Evolutionary conservation across 2,329 filamentous ascomycete species (phyloP).

Genomic region (Shiraia sp.): DNA sequence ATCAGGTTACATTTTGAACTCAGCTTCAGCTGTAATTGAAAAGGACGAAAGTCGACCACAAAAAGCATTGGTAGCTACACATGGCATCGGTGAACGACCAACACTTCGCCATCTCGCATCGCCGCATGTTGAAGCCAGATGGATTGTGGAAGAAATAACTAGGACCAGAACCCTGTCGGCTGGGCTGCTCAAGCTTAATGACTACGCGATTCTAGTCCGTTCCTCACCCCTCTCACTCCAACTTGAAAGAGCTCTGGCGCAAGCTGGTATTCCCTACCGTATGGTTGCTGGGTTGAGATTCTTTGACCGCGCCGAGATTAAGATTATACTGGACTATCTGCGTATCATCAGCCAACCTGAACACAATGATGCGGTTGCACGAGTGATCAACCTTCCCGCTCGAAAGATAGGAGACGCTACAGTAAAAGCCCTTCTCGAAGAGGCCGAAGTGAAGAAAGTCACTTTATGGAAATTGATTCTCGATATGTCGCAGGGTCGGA

Average conservation of each 20-base stretch:
- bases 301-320: conserved; percentile 89
- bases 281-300: conserved; percentile 94
- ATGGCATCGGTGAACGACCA: conserved; percentile 76
- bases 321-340: conserved; percentile 84
- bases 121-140: conserved; percentile 75
- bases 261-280: conserved; percentile 80
- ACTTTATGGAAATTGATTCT: conserved; percentile 79
- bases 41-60: conserved; percentile 81
- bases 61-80: conserved; percentile 79
- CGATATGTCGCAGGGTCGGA: conserved; percentile 57
- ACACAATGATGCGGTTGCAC: conserved; percentile 82
- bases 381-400: conserved; percentile 82
- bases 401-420: conserved; percentile 81
- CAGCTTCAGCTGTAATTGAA: conserved; percentile 84
- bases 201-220: conserved; percentile 85
- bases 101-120: conserved; percentile 76
- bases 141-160: conserved; percentile 84
- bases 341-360: conserved; percentile 81
- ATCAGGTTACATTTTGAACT: conserved; percentile 78
- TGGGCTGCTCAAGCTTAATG: conserved; percentile 70
- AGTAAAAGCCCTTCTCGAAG: conserved; percentile 71
- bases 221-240: conserved; percentile 80
- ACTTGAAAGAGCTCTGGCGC: conserved; percentile 82
- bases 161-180: conserved; percentile 73
- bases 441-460: conserved; percentile 71